Percentiles rank a stretch among this genome's conserved stretches.
Conservation (phyloP, 257 asterid species). For the Solanum corneliomulleri region DNA sequence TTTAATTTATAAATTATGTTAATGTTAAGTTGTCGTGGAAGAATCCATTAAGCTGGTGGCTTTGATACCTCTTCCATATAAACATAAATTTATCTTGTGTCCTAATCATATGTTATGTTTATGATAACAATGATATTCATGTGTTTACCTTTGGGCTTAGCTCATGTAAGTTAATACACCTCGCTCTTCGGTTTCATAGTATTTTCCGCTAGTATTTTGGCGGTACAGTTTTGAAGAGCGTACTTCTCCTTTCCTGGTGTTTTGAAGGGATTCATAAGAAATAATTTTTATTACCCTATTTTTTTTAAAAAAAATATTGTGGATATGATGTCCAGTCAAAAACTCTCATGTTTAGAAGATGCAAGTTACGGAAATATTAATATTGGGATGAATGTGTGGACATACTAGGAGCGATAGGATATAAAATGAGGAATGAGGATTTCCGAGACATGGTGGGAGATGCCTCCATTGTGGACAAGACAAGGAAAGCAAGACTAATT, state of each 20-base stretch:
- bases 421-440: not conserved
- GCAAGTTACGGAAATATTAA: not conserved
- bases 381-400: not conserved
- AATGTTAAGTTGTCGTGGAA: not conserved
- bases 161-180: not conserved
- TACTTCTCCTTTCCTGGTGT: not conserved
- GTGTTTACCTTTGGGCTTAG: not conserved
- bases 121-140: not conserved
- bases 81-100: not conserved
- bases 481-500: not conserved
- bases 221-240: not conserved
- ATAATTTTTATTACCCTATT: not conserved
- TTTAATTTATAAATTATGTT: not conserved
- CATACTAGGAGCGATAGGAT: not conserved
- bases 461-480: not conserved
- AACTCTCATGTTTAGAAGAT: not conserved
- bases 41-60: not conserved
- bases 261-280: not conserved
- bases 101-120: not conserved
- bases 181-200: not conserved
- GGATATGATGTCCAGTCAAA: not conserved
- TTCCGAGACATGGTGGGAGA: not conserved
- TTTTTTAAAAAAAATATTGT: too few species aligned
- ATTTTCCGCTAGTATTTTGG: not conserved
- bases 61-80: not conserved